Percentiles rank a stretch among this genome's conserved stretches.
These are phyloP conservation scores for Leccinum longicurvipes DNA, from an alignment of 768 basidiomycete species.

Conservation along the genomic window DNA sequence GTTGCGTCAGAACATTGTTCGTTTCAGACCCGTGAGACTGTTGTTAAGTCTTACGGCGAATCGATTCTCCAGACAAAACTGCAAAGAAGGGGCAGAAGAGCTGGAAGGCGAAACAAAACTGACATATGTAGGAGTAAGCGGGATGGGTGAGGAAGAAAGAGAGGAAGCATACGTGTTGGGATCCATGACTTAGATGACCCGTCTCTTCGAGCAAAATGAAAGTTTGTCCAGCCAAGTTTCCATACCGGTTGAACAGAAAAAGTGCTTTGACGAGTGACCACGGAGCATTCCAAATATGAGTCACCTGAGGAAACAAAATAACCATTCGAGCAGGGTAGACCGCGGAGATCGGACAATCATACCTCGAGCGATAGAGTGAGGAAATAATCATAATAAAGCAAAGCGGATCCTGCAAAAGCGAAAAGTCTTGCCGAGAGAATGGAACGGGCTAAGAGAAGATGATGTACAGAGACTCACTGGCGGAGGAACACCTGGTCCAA, in stretches of 20 bases:
- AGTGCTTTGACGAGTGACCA: slow-evolving; percentile 12
- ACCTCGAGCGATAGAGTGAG: slow-evolving; percentile 28
- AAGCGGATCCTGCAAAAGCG: slow-evolving; percentile 16
- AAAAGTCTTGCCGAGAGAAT: slow-evolving; percentile 1
- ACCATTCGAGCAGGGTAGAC: not conserved
- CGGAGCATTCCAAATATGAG: slow-evolving; percentile 15
- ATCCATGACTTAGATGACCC: slow-evolving; percentile 16
- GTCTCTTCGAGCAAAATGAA: slow-evolving; percentile 22
- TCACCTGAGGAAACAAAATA: slow-evolving; percentile 8
- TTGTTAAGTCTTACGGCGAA: slow-evolving; percentile 18
- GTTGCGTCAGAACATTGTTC: not conserved
- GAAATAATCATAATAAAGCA: slow-evolving; percentile 27
- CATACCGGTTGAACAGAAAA: slow-evolving; percentile 18
- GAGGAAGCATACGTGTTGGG: slow-evolving; percentile 8
- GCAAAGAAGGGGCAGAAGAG: not conserved
- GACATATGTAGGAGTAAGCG: not conserved
- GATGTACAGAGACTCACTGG: slow-evolving; percentile 12
- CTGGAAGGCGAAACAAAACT: slow-evolving; percentile 16
- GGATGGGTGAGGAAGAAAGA: not conserved
- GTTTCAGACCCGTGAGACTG: not conserved
- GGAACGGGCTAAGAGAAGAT: not conserved
- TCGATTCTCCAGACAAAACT: slow-evolving; percentile 17
- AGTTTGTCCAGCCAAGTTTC: slow-evolving; percentile 17
- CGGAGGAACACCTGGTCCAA: slow-evolving; percentile 12
- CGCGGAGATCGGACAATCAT: not conserved